A percentile compares a stretch with the other conserved stretches of the same genome.
Conservation (phyloP, 2,329 filamentous ascomycete species). For the Xylariaceae sp. region DNA sequence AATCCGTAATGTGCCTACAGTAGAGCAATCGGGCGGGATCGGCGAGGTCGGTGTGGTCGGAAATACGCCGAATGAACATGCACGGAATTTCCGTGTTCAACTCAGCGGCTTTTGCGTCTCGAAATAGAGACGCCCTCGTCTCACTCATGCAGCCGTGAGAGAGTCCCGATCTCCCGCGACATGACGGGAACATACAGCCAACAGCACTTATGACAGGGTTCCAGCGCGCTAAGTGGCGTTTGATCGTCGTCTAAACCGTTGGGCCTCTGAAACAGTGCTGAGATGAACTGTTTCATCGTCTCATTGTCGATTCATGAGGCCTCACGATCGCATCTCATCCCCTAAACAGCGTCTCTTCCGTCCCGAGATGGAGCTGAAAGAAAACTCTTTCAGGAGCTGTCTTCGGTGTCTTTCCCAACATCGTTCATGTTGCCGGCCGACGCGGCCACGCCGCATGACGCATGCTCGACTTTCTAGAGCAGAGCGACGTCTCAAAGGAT, state of each 20-base stretch:
- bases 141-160: background rate
- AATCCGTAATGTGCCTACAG: background rate
- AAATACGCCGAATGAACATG: background rate
- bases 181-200: background rate
- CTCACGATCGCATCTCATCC: background rate
- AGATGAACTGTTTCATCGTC: background rate
- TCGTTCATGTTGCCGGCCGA: too few species aligned
- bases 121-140: background rate
- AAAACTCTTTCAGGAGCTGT: background rate
- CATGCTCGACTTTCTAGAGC: too few species aligned
- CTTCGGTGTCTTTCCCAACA: background rate
- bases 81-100: background rate
- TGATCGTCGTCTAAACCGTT: background rate
- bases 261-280: background rate
- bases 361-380: background rate
- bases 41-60: background rate
- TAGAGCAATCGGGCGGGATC: too few species aligned
- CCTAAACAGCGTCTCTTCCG: background rate
- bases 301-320: background rate
- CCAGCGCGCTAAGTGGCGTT: background rate
- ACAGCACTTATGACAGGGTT: background rate
- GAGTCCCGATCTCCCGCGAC: background rate
- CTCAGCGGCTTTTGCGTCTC: background rate
- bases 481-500: too few species aligned
- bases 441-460: too few species aligned